Base-by-base conservation (phyloP, 129 eudicot genomes). In the Sambucus nigra region DNA sequence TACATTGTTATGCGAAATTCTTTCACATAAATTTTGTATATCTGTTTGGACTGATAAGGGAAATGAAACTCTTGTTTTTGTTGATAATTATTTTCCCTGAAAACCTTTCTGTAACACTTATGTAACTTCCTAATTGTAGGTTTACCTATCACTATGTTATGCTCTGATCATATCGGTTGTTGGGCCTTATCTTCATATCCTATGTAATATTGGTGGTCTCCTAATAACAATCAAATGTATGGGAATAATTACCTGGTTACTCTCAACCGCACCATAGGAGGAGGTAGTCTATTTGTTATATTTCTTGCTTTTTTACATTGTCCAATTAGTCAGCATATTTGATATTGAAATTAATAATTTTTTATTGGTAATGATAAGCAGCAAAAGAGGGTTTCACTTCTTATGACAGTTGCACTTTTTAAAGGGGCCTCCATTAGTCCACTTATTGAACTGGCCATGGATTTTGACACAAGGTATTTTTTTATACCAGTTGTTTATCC, bases 371-470 rank as follows among this genome's bases (percentile, higher is more conserved):
- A 28, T 50, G 21, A 22, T 63, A 29, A 46, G 63, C 94, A 88
- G 97, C 80, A 70, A 68, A 88, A 80, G 69, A 75, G 94, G 58
- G 69, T 80, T 9, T 67, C 87, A 1, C 77, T 88, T 17, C 58
- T 88, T 59, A 84, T 88, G 95, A 94, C 85, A 17, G 64, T 94
- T 32, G 84, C 92, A 16, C 63, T 73, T 22, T 62, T 88, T 53
- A 72, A 88, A 75, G 97, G 97, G 26, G 94, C 94, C 31, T 77
- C 97, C 5, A 68, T 88, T 27, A 94, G 97, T 71, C 97, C 97
- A 16, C 35, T 88, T 50, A 64, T 88, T 54, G 82, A 80, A 17
- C 16, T 84, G 72, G 94, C 92, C 62, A 57, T 88, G 55, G 67
- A 83, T 21, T 48, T 84, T 53, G 94, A 88, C 32, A 54, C 92